phyloP scores from a whole-genome alignment of 139 green algal genomes.

The Zygnema circumcarinatum region DNA sequence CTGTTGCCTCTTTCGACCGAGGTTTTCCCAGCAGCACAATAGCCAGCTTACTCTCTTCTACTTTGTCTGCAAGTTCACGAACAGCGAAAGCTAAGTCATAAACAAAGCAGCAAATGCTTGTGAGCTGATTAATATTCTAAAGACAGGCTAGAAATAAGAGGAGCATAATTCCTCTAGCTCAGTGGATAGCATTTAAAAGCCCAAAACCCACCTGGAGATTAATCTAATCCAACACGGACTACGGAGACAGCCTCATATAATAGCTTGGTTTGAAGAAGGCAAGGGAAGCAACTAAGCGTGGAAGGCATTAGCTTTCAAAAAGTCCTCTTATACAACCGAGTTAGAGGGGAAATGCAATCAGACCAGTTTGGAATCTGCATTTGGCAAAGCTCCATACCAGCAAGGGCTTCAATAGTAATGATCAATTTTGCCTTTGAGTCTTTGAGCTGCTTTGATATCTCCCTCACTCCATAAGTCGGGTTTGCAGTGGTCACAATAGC shows the following conservation, averaged over 20 bases:
- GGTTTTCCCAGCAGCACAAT: no score
- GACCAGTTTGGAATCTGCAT: not conserved
- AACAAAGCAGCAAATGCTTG: not conserved
- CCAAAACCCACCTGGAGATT: no score
- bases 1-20: no score
- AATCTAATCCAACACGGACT: no score
- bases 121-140: not conserved
- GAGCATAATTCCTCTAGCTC: no score
- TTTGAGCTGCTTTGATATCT: constrained; percentile 31
- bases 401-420: not conserved
- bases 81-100: not conserved
- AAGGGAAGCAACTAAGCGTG: not conserved
- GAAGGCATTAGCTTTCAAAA: no score
- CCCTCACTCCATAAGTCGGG: constrained; percentile 17
- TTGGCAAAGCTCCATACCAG: not conserved
- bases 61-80: not conserved
- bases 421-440: constrained; percentile 30
- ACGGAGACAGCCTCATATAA: no score
- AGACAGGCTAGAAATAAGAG: not conserved
- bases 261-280: no score
- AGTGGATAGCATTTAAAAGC: no score
- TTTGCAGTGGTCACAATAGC: constrained; percentile 38
- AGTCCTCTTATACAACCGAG: no score
- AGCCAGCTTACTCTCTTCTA: no score
- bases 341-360: not conserved